Evolutionary conservation across 2,329 filamentous ascomycete species (phyloP).

Genomic region (Fusarium acutatum): DNA sequence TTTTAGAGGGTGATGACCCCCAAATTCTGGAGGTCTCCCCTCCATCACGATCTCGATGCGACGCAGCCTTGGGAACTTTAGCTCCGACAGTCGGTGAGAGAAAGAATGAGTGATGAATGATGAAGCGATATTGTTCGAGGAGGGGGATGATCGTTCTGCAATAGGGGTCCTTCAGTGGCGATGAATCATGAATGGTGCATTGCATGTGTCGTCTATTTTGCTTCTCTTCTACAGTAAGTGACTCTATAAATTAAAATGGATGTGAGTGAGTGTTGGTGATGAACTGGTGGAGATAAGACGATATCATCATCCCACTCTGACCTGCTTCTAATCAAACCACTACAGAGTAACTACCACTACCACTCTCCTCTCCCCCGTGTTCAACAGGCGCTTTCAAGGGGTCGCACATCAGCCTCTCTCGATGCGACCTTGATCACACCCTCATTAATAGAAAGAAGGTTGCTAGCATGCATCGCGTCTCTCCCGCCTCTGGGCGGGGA

Average conservation of each 20-base stretch:
- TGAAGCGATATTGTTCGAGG: not conserved
- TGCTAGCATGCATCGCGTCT: constrained; percentile 3
- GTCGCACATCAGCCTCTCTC: constrained; percentile 7
- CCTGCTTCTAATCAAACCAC: not conserved
- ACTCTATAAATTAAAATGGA: not conserved
- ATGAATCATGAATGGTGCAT: not conserved
- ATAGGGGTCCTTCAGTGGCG: constrained; percentile 23
- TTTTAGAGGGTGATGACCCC: constrained; percentile 27
- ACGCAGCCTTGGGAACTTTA: constrained; percentile 30
- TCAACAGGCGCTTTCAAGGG: not conserved
- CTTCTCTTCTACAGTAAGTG: not conserved
- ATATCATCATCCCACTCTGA: constrained; percentile 28
- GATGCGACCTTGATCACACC: constrained; percentile 19
- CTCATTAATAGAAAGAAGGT: not conserved
- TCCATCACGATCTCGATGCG: constrained; percentile 27
- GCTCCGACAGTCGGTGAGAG: constrained; percentile 37
- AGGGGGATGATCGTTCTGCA: constrained; percentile 3
- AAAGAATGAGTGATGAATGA: constrained; percentile 6
- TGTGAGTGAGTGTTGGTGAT: not conserved
- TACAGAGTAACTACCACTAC: not conserved
- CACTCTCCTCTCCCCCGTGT: constrained; percentile 10
- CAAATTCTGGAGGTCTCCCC: not conserved
- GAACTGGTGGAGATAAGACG: constrained; percentile 28
- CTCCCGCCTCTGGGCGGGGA: constrained; percentile 10
- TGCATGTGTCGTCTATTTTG: not conserved